Evolutionary conservation across 2,329 filamentous ascomycete genomes (phyloP).

Genomic region (Botrytis byssoidea): DNA sequence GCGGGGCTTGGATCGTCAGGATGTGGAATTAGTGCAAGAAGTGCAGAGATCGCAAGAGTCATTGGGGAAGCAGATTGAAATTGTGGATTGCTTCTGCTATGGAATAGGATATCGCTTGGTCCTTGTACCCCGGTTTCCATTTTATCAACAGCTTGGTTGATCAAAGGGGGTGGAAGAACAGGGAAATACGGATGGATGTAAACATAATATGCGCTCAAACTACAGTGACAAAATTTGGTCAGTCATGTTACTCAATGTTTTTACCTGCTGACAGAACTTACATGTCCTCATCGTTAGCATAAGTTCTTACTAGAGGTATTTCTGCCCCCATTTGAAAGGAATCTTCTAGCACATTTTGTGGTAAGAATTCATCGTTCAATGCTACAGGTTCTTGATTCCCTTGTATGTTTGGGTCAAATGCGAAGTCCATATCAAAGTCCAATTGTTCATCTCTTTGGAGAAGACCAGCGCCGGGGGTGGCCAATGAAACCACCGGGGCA

Average conservation of each 20-base stretch:
- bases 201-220: conserved; percentile 51
- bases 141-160: conserved; percentile 31
- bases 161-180: conserved; percentile 46
- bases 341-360: conserved; percentile 21
- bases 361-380: conserved; percentile 25
- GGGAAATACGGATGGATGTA: conserved; percentile 53
- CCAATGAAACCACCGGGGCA: conserved; percentile 15
- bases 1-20: conserved; percentile 37
- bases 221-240: conserved; percentile 26
- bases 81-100: conserved; percentile 38
- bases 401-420: neutral
- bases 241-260: neutral
- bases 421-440: conserved; percentile 12
- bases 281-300: conserved; percentile 35
- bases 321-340: conserved; percentile 4
- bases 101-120: conserved; percentile 37
- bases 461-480: conserved; percentile 14
- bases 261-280: conserved; percentile 18
- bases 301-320: conserved; percentile 26
- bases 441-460: conserved; percentile 8
- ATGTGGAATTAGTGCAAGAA: conserved; percentile 49
- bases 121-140: conserved; percentile 32
- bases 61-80: conserved; percentile 47
- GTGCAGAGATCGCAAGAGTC: conserved; percentile 48
- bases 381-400: neutral